phyloP scores from a whole-genome alignment of 768 basidiomycete genomes.

The Pulveroboletus sp. region DNA sequence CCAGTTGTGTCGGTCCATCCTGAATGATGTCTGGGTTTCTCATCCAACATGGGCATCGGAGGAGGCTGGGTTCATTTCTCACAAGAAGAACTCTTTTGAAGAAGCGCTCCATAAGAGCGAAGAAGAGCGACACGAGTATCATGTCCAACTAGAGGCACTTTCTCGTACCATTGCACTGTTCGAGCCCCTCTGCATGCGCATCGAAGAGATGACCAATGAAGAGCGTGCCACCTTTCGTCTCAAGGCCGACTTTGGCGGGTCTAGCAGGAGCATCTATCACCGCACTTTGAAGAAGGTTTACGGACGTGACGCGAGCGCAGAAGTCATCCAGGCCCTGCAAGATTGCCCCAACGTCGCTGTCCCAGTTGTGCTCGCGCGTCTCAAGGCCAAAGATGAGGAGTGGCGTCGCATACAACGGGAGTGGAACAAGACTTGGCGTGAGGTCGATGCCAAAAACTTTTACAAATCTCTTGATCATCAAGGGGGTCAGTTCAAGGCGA shows the following conservation, averaged over 20 bases:
- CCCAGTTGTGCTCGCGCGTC: conserved; percentile 83
- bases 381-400: conserved; percentile 95
- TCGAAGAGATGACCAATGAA: conserved; percentile 86
- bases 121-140: conserved; percentile 97
- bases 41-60: conserved; percentile 99
- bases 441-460: conserved; percentile 95
- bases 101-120: conserved; percentile 96
- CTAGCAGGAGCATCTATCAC: conserved; percentile 84
- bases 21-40: conserved; percentile 98
- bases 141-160: conserved; percentile 91
- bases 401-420: conserved; percentile 94
- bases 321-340: conserved; percentile 84
- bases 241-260: conserved; percentile 85
- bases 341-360: conserved; percentile 89
- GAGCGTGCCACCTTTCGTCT: conserved; percentile 81
- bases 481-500: conserved; percentile 89
- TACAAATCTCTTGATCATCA: conserved; percentile 98
- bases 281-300: conserved; percentile 94
- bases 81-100: conserved; percentile 97
- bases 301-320: conserved; percentile 70
- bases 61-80: conserved; percentile 88
- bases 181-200: conserved; percentile 80
- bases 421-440: conserved; percentile 96
- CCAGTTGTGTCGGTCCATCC: conserved; percentile 89
- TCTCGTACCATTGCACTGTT: conserved; percentile 86